Conservation (phyloP, 2,329 filamentous ascomycete species). For the Didymella pomorum region DNA sequence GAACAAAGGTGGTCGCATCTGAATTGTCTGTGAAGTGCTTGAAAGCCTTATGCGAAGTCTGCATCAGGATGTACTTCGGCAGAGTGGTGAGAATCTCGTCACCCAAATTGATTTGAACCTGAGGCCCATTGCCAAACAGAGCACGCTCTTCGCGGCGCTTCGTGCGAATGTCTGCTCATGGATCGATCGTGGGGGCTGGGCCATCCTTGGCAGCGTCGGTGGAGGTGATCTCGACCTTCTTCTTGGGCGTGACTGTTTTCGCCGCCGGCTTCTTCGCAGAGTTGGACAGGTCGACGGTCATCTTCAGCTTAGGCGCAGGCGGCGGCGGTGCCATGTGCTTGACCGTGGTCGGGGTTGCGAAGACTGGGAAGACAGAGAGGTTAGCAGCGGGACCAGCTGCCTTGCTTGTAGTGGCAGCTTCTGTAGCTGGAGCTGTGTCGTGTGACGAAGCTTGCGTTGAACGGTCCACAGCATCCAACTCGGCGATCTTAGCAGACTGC, state of each 20-base stretch:
- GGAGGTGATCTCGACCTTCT: not conserved
- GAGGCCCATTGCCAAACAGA: slow-evolving; percentile 32
- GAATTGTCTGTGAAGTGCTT: slow-evolving; percentile 32
- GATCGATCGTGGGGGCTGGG: slow-evolving; percentile 22
- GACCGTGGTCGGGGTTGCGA: slow-evolving; percentile 29
- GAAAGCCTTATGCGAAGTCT: slow-evolving; percentile 34
- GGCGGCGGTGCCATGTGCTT: slow-evolving; percentile 31
- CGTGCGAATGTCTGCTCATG: slow-evolving; percentile 29
- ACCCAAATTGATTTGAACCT: slow-evolving; percentile 32
- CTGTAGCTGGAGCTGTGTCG: not conserved
- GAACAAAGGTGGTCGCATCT: slow-evolving; percentile 19
- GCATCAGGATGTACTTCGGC: slow-evolving; percentile 41
- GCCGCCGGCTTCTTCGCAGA: slow-evolving; percentile 27
- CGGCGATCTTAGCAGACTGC: slow-evolving; percentile 17
- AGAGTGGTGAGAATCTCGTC: slow-evolving; percentile 21
- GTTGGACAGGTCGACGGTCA: slow-evolving; percentile 34
- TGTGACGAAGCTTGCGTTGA: slow-evolving; percentile 7
- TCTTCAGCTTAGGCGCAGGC: slow-evolving; percentile 31
- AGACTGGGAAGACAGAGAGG: slow-evolving; percentile 14
- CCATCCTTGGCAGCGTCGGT: slow-evolving; percentile 12
- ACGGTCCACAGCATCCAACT: slow-evolving; percentile 16
- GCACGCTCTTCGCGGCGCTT: slow-evolving; percentile 33
- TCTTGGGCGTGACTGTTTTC: not conserved
- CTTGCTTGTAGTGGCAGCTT: not conserved
- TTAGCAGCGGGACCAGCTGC: slow-evolving; percentile 7